Evolutionary conservation across 768 basidiomycete species (phyloP), one percentile per base, ranked within the genome.

Genomic region (Podaxis sp.): DNA sequence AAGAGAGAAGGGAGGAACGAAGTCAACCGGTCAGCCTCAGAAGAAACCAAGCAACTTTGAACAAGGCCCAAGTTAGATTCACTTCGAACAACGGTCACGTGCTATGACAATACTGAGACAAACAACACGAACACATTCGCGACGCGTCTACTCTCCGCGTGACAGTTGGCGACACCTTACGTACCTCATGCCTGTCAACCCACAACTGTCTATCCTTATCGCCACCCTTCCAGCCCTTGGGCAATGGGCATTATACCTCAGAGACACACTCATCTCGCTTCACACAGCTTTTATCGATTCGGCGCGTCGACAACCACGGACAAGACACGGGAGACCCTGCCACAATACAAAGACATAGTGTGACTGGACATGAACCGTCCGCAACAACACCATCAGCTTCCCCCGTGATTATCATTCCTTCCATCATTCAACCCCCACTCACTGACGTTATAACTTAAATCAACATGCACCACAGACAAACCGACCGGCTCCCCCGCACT

Each of bases 1-100:
- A 67, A 66, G 68, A 66, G 69, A 66, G 65, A 68, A 68, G 66
- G 61, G 70, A 63, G 66, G 69, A 69, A 70, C 66, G 52, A 67
- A 65, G 69, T 59, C 71, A 66, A 69, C 72, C 72, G 68, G 79
- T 79, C 78, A 77, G 78, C 75, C 79, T 74, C 74, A 68, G 72
- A 72, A 71, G 71, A 73, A 72, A 73, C 53, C 63, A 63, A 67
- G 52, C 61, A 42, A 60, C 59, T 52, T 52, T 42, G 51, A 60
- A 60, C 54, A 40, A 56, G 39, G 51, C 26, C 12, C 63, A 24
- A 69, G 66, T 57, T 67, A 62, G 59, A 70, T 71, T 68, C 62
- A 64, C 67, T 63, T 66, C 55, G 71, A 70, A 72, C 73, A 70
- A 69, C 67, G 58, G 55, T 68, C 79, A 80, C 79, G 79, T 80